Evolutionary conservation across 257 asterid genomes (phyloP).

Genomic region (Solanum phureja): DNA sequence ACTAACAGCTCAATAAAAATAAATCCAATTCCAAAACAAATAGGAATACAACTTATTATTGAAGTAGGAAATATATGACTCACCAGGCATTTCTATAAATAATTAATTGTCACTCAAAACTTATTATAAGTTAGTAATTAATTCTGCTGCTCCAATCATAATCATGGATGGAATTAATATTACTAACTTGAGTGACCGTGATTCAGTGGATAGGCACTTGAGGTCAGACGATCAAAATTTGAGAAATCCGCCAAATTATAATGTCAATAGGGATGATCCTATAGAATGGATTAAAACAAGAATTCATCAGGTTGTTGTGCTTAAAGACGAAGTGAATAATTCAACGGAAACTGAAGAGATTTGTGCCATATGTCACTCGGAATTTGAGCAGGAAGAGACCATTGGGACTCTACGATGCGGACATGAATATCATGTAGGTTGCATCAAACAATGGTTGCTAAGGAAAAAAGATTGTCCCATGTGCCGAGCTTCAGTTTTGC

Average conservation of each 20-base stretch:
- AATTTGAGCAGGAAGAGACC: not conserved
- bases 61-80: not conserved
- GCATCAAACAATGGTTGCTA: conserved; percentile 1
- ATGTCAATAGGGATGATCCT: not conserved
- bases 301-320: not conserved
- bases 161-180: too few species aligned
- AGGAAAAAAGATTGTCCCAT: too few species aligned
- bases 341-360: not conserved
- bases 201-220: not conserved
- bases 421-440: not conserved
- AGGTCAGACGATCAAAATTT: not conserved
- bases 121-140: too few species aligned
- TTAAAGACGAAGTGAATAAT: too few species aligned
- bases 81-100: too few species aligned
- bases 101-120: too few species aligned
- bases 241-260: too few species aligned
- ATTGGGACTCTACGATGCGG: not conserved
- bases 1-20: too few species aligned
- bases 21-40: not conserved
- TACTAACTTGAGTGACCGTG: not conserved
- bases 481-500: too few species aligned
- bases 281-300: not conserved
- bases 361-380: not conserved
- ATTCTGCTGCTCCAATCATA: too few species aligned
- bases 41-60: not conserved